Base-by-base conservation (phyloP, 164 flowering plant genomes). In the Stephania japonica region DNA sequence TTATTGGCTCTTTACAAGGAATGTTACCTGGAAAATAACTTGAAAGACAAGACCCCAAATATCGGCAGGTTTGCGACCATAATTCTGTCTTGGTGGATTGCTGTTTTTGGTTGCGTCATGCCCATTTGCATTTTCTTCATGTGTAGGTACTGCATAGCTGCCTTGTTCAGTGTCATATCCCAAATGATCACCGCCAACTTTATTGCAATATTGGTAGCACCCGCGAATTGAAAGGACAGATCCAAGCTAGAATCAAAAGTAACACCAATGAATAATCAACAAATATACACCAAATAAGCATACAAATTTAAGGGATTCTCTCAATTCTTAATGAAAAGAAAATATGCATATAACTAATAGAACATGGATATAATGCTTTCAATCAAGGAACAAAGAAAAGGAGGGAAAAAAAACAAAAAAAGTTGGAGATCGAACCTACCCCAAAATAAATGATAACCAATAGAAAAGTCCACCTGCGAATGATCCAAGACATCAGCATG, bases 401-500 rank as follows among this genome's bases (percentile, higher is more conserved):
- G 26, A 7, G 59, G 61, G 23, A 73, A 7, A 41, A 26, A 6
- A 41, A 9, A 21, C 10, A n/a, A n/a, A n/a, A 32, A 27, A 25
- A 19, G 42, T 74, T 1, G 41, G 64, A 73, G 4, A 32, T 32
- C 38, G 44, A 27, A 75, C 90, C 75, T 87, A 94, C 98, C 97
- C 92, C 97, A 84, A 94, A 94, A 83, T 94, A 92, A 68, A 91
- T 76, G 24, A 93, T 87, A 75, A 91, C 83, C 79, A 86, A 79
- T 44, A 88, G 78, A 80, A 91, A 91, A 42, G 98, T 94, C 97
- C 97, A 94, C 89, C 77, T 75, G 77, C 14, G 42, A 8, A 75
- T 21, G 61, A 56, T 49, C 61, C 24, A 65, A 13, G 16, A 69
- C 53, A 18, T 7, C 62, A 64, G 4, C 41, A 56, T 18, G n/a